Evolutionary conservation across 2,329 filamentous ascomycete genomes (phyloP).

Genomic region (Alternaria viburni): DNA sequence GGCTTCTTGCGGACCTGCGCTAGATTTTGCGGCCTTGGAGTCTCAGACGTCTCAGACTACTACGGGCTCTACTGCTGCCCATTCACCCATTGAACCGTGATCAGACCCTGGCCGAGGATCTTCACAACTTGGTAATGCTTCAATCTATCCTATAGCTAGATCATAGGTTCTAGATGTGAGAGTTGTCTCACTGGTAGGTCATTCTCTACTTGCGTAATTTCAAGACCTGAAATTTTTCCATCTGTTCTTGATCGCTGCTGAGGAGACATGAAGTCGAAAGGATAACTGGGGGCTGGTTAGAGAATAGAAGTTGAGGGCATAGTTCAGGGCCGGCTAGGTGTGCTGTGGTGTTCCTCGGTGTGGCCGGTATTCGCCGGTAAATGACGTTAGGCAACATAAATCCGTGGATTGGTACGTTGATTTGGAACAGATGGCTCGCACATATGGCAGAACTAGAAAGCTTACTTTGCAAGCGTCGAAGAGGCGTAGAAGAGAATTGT

Average conservation of each 20-base stretch:
- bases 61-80: not conserved
- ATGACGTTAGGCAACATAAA: slow-evolving; percentile 2
- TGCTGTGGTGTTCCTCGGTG: not conserved
- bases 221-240: not conserved
- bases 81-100: not conserved
- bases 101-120: not conserved
- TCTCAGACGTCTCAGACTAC: slow-evolving; percentile 2
- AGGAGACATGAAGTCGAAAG: not conserved
- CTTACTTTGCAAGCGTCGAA: not conserved
- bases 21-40: not conserved
- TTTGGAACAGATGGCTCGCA: not conserved
- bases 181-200: not conserved
- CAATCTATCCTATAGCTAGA: not conserved
- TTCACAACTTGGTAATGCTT: not conserved
- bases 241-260: not conserved
- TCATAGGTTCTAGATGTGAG: not conserved
- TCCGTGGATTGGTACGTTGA: not conserved
- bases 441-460: not conserved
- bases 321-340: not conserved
- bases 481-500: slow-evolving; percentile 1
- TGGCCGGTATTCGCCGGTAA: slow-evolving; percentile 1
- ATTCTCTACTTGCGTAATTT: not conserved
- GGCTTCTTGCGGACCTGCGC: slow-evolving; percentile 3
- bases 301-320: not conserved
- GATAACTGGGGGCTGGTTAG: not conserved